Base-by-base conservation (phyloP, 192 early-diverging fungal genomes). In the Entomortierella chlamydospora region DNA sequence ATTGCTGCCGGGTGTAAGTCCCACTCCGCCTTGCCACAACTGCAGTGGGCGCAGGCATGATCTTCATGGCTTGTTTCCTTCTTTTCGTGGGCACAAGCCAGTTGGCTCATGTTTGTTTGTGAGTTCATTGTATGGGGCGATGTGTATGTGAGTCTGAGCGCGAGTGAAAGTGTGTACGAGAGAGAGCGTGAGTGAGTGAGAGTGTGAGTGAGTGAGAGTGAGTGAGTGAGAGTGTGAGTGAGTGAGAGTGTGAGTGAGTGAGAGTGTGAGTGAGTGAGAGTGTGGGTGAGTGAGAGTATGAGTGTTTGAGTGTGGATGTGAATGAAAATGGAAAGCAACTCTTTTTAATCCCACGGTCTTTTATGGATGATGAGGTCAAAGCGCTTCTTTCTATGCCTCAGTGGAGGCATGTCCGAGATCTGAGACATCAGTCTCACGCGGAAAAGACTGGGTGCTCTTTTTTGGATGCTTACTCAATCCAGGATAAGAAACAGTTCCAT, bases 1-100 rank as follows among this genome's bases (percentile, higher is more conserved):
- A 79, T 70, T 1, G 30, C 26, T 22, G 57, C 62, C 0, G 76
- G 76, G 63, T 79, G 63, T 5, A 79, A 18, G 49, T 79, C 76
- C 76, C 76, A 79, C 30, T 79, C 76, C 26, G 58, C 59, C 34
- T 70, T 68, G 43, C 73, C 65, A 63, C 65, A 63, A 20, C 18
- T 22, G 45, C 60, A 68, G 45, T 29, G 9, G 52, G 52, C 23
- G 6, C 7, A 28, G 8, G 55, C 20, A 39, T 28, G 30, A 50
- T 20, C 28, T 25, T 53, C 18, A 7, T 39, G 29, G 6, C 39
- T 22, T 11, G 64, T 2, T 13, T 56, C 31, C 20, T 51, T 18
- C 61, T 52, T 64, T 18, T 5, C 9, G 57, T 56, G 37, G 29
- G 2, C 11, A 42, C 43, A 51, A 17, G 6, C 50, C 31, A 57